phyloP scores from a whole-genome alignment of 805 yeast genomes.

The Saccharomyces paradoxus region DNA sequence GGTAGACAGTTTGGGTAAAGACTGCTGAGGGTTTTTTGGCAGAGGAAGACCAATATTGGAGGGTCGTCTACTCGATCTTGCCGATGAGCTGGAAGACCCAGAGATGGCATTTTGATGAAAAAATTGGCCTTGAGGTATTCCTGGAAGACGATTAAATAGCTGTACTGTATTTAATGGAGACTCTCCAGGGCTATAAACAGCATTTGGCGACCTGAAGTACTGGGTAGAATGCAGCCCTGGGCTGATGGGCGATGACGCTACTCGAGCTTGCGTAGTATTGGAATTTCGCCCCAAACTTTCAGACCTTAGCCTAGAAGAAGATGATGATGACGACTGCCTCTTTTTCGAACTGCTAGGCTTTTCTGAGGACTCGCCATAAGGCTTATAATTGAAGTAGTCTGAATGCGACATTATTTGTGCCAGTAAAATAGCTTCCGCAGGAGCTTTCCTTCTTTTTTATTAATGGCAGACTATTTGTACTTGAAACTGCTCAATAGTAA shows the following conservation, averaged over 20 bases:
- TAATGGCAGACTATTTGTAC: not conserved
- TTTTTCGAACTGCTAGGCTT: not conserved
- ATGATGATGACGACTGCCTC: not conserved
- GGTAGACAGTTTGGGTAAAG: not conserved
- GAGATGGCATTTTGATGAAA: not conserved
- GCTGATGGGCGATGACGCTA: not conserved
- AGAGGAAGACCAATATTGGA: not conserved
- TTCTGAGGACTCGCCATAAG: not conserved
- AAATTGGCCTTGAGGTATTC: not conserved
- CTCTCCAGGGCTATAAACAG: not conserved
- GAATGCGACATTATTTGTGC: not conserved
- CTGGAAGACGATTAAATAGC: not conserved
- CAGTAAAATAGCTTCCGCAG: not conserved
- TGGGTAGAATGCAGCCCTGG: not conserved
- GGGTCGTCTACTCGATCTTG: not conserved
- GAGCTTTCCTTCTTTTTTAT: not conserved
- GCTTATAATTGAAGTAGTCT: not conserved
- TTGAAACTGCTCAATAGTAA: not conserved
- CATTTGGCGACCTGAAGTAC: not conserved
- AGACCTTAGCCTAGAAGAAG: not conserved
- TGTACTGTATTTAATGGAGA: not conserved
- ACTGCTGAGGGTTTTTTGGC: not conserved
- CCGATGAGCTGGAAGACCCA: slow-evolving; percentile 2
- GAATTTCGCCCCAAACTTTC: not conserved
- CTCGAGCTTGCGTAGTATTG: not conserved